phyloP scores from a whole-genome alignment of 495 filamentous ascomycete species.

The Astrothelium subdiscretum region DNA sequence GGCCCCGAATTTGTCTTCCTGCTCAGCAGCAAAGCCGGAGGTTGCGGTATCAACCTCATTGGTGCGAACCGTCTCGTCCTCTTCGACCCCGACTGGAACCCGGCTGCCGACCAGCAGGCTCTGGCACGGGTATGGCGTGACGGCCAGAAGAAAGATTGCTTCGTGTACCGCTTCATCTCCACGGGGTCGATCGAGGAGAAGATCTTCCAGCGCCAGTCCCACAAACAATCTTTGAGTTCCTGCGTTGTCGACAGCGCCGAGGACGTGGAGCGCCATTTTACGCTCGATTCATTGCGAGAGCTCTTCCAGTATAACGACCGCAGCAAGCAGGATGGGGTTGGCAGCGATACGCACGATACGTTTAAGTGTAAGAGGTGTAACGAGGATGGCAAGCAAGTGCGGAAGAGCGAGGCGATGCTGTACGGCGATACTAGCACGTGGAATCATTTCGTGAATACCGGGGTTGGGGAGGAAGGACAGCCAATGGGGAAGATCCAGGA shows the following conservation, averaged over 20 bases:
- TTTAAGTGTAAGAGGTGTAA: conserved; percentile 97
- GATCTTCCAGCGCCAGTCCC: conserved; percentile 96
- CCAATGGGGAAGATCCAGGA: conserved; percentile 78
- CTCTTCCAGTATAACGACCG: conserved; percentile 65
- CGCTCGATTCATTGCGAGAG: conserved; percentile 74
- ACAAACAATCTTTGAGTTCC: conserved; percentile 92
- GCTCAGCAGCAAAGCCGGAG: conserved; percentile 90
- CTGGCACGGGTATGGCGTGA: conserved; percentile 97
- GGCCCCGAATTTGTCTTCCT: conserved; percentile 89
- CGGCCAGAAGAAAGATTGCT: conserved; percentile 98
- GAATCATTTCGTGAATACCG: conserved; percentile 81
- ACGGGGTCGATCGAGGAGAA: conserved; percentile 99
- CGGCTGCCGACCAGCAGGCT: conserved; percentile 94
- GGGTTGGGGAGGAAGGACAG: conserved; percentile 40
- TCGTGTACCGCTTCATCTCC: conserved; percentile 97
- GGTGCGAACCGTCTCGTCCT: conserved; percentile 93
- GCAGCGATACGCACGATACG: conserved; percentile 92
- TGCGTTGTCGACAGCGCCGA: conserved; percentile 97
- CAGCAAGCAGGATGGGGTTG: conserved; percentile 49
- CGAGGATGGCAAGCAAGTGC: conserved; percentile 65
- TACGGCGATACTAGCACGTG: conserved; percentile 98
- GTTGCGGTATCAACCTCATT: conserved; percentile 93
- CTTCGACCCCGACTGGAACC: conserved; percentile 99
- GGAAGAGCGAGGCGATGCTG: conserved; percentile 86
- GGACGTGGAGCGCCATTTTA: conserved; percentile 95